These are phyloP conservation scores for Chenopodium quinoa DNA, from an alignment of 148 eudicot species.

Conservation along the genomic window DNA sequence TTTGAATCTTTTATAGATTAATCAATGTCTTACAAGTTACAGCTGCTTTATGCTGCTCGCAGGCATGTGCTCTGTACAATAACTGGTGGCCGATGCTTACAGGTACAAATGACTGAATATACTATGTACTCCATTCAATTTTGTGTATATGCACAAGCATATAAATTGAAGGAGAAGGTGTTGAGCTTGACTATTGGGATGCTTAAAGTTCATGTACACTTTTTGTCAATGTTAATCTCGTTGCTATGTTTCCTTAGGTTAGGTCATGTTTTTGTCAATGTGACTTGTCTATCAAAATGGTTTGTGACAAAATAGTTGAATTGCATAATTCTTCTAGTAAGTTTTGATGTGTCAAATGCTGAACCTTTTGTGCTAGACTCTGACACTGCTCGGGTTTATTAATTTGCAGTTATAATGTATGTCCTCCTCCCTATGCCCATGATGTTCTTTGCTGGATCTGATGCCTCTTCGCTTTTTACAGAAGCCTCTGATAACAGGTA, in stretches of 20 bases:
- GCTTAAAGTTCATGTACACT: background rate
- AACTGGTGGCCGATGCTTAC: slow-evolving; percentile 99
- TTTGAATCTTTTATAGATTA: background rate
- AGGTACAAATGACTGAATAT: slow-evolving; percentile 36
- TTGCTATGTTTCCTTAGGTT: background rate
- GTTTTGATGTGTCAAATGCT: background rate
- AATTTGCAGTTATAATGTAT: slow-evolving; percentile 77
- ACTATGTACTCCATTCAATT: background rate
- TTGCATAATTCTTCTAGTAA: background rate
- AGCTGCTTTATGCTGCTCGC: slow-evolving; percentile 26
- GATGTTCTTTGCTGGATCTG: slow-evolving; percentile 83
- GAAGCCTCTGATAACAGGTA: slow-evolving; percentile 76
- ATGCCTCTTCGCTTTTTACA: slow-evolving; percentile 57
- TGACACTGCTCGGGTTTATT: slow-evolving; percentile 6
- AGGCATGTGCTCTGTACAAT: slow-evolving; percentile 95
- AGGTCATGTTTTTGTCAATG: background rate
- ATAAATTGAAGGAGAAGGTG: background rate
- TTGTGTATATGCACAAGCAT: background rate
- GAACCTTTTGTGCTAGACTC: background rate
- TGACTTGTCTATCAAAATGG: background rate
- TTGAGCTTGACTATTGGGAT: background rate
- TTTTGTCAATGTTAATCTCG: background rate
- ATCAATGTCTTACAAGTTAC: background rate
- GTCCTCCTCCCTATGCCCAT: slow-evolving; percentile 94
- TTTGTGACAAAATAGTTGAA: background rate